Conservation (phyloP, 1,139 yeast genomes). For the Yamadazyma dendronema region DNA sequence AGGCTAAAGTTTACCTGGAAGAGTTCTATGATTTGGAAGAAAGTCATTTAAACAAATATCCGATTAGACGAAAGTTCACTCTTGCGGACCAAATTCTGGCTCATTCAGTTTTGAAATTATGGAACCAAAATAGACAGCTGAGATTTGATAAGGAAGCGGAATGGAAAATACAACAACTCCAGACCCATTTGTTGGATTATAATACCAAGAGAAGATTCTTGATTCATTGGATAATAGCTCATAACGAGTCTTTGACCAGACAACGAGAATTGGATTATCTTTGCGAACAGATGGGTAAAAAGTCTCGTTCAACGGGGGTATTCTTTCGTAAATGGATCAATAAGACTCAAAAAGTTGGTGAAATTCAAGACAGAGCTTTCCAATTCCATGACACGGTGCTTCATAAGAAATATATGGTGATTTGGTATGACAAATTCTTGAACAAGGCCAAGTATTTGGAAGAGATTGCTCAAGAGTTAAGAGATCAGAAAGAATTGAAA, state of each 20-base stretch:
- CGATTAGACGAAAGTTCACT: conserved; percentile 2
- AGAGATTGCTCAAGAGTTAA: conserved; percentile 29
- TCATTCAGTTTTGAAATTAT: conserved; percentile 9
- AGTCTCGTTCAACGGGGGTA: conserved; percentile 8
- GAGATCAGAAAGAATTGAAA: conserved; percentile 28
- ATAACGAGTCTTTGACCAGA: conserved; percentile 12
- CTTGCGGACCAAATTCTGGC: conserved; percentile 5
- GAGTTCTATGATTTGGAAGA: background rate
- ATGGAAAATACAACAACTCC: conserved; percentile 17
- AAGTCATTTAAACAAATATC: conserved; percentile 1
- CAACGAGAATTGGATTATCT: conserved; percentile 13
- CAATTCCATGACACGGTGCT: conserved; percentile 24
- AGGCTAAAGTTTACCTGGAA: conserved; percentile 1
- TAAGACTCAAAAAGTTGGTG: conserved; percentile 6
- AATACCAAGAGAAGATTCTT: conserved; percentile 15
- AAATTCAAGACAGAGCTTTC: conserved; percentile 14
- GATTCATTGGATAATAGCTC: conserved; percentile 22
- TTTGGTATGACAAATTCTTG: conserved; percentile 35
- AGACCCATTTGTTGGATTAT: conserved; percentile 11
- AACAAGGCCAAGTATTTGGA: conserved; percentile 22
- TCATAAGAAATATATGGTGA: conserved; percentile 27
- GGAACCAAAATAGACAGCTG: conserved; percentile 20
- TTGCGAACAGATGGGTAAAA: conserved; percentile 14
- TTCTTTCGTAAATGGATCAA: conserved; percentile 14
- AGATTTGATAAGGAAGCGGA: conserved; percentile 17